A percentile compares a stretch with the other conserved stretches of the same genome.
Conservation (phyloP, 2,329 filamentous ascomycete species). For the Verticillium isaacii region DNA sequence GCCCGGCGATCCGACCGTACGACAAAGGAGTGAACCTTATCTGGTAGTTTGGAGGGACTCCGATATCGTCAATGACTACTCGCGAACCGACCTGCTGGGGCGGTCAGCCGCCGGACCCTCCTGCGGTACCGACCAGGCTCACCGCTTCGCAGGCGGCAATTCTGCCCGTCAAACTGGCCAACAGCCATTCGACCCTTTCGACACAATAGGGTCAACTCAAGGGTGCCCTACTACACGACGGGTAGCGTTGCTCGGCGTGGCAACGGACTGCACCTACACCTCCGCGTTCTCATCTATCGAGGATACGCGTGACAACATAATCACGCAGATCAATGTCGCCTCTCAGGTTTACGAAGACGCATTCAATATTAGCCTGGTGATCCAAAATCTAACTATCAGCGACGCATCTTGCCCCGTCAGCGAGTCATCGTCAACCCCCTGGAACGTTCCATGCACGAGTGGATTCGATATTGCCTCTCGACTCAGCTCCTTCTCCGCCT, state of each 20-base stretch:
- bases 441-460: slow-evolving; percentile 74
- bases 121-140: no score
- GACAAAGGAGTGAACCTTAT: no score
- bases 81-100: no score
- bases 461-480: slow-evolving; percentile 64
- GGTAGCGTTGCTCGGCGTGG: slow-evolving; percentile 86
- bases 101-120: no score
- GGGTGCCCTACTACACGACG: slow-evolving; percentile 88
- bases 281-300: slow-evolving; percentile 61
- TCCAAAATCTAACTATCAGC: slow-evolving; percentile 79
- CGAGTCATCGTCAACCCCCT: slow-evolving; percentile 62
- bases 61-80: no score
- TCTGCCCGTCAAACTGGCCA: no score
- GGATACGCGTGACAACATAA: slow-evolving; percentile 68
- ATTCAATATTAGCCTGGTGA: slow-evolving; percentile 91
- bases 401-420: slow-evolving; percentile 69
- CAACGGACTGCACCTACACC: slow-evolving; percentile 89
- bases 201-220: slow-evolving; percentile 71
- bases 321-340: slow-evolving; percentile 78
- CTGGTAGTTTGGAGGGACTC: no score
- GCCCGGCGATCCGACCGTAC: no score
- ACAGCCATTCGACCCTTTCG: no score
- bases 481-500: slow-evolving; percentile 80
- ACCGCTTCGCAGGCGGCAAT: no score
- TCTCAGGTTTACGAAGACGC: slow-evolving; percentile 83